A percentile compares a stretch with the other conserved stretches of the same genome.
These are phyloP conservation scores for Pseudogymnoascus sp. DNA, from an alignment of 2,329 filamentous ascomycete genomes.

Conservation along the genomic window DNA sequence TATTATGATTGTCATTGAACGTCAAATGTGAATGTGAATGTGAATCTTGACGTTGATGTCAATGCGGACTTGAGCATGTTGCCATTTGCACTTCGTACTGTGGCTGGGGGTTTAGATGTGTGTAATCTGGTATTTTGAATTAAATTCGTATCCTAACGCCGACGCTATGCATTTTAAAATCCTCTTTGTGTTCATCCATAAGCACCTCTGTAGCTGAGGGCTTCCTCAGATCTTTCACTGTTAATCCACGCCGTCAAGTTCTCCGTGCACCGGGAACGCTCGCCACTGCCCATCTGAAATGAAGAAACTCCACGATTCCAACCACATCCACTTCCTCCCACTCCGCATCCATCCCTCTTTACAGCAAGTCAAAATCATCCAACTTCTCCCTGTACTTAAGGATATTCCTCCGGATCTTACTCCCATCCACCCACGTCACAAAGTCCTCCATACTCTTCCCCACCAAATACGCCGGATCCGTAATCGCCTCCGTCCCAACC, in stretches of 20 bases:
- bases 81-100: not conserved
- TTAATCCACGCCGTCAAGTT: not conserved
- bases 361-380: slow-evolving; percentile 91
- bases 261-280: not conserved
- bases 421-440: slow-evolving; percentile 90
- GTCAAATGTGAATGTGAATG: not conserved
- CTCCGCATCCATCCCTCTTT: slow-evolving; percentile 23
- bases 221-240: not conserved
- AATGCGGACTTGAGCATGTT: not conserved
- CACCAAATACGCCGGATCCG: slow-evolving; percentile 82
- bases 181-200: not conserved
- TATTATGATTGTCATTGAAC: not conserved
- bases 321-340: not conserved
- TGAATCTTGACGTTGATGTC: not conserved
- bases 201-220: not conserved
- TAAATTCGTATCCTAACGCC: slow-evolving; percentile 1
- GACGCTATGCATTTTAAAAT: slow-evolving; percentile 1
- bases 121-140: not conserved
- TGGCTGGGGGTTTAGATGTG: not conserved
- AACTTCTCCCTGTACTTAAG: slow-evolving; percentile 91
- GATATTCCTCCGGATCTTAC: slow-evolving; percentile 95
- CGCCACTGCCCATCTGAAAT: not conserved
- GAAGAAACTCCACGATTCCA: not conserved
- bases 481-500: slow-evolving; percentile 83
- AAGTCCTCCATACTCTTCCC: slow-evolving; percentile 90